Evolutionary conservation across 495 filamentous ascomycete genomes (phyloP), one percentile per base, ranked within the genome.

Genomic region (Daldinia decipiens): DNA sequence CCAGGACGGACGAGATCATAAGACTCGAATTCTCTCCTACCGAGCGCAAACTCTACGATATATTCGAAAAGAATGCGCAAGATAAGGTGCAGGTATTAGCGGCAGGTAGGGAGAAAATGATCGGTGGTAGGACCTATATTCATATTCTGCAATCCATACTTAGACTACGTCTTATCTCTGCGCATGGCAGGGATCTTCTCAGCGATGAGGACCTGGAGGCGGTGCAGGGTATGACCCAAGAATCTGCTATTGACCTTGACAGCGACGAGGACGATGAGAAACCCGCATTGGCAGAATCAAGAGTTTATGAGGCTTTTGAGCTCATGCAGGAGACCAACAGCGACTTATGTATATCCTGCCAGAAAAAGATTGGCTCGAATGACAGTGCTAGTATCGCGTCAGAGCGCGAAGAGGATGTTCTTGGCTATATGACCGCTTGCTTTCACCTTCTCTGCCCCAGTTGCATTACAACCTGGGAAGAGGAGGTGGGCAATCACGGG

Each of bases 71-170:
- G 64, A 84, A 84, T 29, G 87, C 87, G 0, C 75, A 80, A 40
- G 83, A 85, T 34, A 78, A 85, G 9, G 82, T 89, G 39, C 80
- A 84, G 36, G 83, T 85, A 36, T 75, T 89, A 63, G 81, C 83
- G 29, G 80, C 75, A 67, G 79, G 71, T 19, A 78, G 80, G 65
- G 86, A 88, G 17, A 88, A 84, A 29, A 89, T 88, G 70, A 84
- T 97, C 50, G 91, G 92, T 53, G 94, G 93, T 21, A 92, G 88
- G 51, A 88, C 90, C 59, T 97, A 95, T 76, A 92, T 94, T 27
- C 92, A 96, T 67, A 93, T 98, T 58, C 80, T 99, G 40, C 93
- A 92, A 65, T 91, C 92, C 8, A 97, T 99, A 80, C 87, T 95
- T 74, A 92, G 94, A 43, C 86, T 99, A 8, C 93, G 95, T 5